Percentiles rank a stretch among this genome's conserved stretches.
Conservation (phyloP, 768 basidiomycete species). For the Dioszegia crocea region DNA sequence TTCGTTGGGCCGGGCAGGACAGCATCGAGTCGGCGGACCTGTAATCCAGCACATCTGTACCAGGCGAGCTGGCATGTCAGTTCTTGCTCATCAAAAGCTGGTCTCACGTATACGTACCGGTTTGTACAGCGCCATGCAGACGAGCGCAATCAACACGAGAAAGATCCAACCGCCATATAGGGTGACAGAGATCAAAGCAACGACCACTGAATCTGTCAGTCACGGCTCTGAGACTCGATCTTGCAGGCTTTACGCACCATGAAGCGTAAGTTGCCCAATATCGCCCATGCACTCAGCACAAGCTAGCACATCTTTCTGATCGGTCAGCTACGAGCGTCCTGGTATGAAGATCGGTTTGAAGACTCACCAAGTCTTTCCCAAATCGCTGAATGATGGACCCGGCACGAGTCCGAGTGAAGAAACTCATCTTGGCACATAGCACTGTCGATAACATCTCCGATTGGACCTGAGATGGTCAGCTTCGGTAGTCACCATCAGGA, state of each 20-base stretch:
- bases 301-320: background rate
- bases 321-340: background rate
- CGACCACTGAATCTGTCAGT: constrained; percentile 13
- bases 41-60: constrained; percentile 20
- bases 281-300: background rate
- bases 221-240: no score
- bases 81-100: background rate
- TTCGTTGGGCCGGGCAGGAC: constrained; percentile 36
- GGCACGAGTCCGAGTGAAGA: constrained; percentile 36
- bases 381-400: constrained; percentile 42
- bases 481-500: background rate
- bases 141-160: background rate
- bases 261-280: background rate
- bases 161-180: background rate
- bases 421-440: constrained; percentile 30
- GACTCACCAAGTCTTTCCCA: constrained; percentile 30
- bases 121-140: constrained; percentile 10
- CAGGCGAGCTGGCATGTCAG: constrained; percentile 15
- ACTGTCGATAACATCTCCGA: constrained; percentile 26
- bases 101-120: constrained; percentile 16
- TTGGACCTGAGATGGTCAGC: constrained; percentile 18
- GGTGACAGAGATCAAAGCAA: constrained; percentile 9
- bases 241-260: no score
- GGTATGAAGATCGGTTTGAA: no score
- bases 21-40: constrained; percentile 20